Percentiles rank a stretch among this genome's conserved stretches.
Evolutionary conservation across 768 basidiomycete species (phyloP).

Genomic region (Heimioporus sp.): DNA sequence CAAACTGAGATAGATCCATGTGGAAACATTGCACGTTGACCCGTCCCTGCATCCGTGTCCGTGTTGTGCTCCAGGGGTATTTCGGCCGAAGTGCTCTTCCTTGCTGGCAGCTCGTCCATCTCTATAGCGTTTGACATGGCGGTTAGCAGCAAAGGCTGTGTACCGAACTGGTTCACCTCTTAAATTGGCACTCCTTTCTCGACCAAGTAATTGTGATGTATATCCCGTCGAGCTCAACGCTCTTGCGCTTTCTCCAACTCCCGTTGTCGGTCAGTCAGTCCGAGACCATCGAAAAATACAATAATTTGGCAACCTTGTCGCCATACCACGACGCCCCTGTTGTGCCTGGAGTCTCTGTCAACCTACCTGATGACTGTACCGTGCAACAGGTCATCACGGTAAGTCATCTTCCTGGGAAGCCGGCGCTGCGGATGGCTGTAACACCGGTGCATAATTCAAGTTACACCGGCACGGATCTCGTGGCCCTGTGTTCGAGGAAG

Average conservation of each 20-base stretch:
- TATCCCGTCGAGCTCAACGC: no score
- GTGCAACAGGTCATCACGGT: conserved; percentile 41
- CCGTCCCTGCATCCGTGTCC: not conserved
- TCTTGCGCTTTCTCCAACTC: no score
- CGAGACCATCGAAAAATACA: not conserved
- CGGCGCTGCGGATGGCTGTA: no score
- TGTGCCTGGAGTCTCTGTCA: conserved; percentile 23
- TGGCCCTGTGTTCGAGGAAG: conserved; percentile 33
- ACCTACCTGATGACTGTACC: conserved; percentile 37
- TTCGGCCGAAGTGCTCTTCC: conserved; percentile 1
- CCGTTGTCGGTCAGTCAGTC: not conserved
- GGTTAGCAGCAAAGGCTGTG: not conserved
- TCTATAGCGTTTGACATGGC: conserved; percentile 37
- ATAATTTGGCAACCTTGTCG: conserved; percentile 34
- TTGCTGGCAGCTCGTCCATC: conserved; percentile 40
- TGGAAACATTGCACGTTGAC: conserved; percentile 3
- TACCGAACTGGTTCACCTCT: no score
- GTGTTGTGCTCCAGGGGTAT: no score
- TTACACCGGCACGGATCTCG: conserved; percentile 43
- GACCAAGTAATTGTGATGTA: no score
- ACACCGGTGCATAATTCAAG: conserved; percentile 16
- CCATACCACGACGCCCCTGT: conserved; percentile 35
- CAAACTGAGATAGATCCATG: conserved; percentile 34
- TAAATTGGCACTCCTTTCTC: no score
- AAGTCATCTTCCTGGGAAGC: not conserved